A percentile compares a stretch with the other conserved stretches of the same genome.
Evolutionary conservation across 805 yeast genomes (phyloP).

Genomic region (Suhomyces prunicola): DNA sequence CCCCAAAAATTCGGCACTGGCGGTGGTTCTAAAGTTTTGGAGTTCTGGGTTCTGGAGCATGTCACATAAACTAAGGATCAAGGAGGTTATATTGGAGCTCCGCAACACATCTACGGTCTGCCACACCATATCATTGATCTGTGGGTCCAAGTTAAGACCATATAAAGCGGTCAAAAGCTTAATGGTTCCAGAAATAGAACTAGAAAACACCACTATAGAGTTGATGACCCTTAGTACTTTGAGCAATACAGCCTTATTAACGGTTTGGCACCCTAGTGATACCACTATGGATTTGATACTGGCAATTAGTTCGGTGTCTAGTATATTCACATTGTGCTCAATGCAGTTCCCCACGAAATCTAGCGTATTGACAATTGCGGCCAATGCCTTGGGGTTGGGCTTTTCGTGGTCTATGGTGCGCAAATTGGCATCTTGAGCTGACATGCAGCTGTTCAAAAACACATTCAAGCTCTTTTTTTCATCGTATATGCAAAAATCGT

Average conservation of each 20-base stretch:
- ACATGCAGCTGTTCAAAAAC: conserved; percentile 9
- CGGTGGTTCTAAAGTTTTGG: conserved; percentile 6
- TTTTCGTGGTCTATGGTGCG: neutral
- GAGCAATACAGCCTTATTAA: conserved; percentile 33
- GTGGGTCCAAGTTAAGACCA: conserved; percentile 27
- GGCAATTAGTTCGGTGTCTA: conserved; percentile 36
- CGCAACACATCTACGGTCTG: conserved; percentile 38
- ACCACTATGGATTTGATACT: conserved; percentile 32
- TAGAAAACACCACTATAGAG: conserved; percentile 44
- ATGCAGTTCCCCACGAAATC: conserved; percentile 43
- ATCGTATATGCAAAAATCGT: conserved; percentile 48
- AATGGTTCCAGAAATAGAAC: conserved; percentile 32
- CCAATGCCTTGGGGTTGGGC: neutral
- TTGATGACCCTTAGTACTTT: conserved; percentile 41
- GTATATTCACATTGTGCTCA: conserved; percentile 44
- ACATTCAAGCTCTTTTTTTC: conserved; percentile 21
- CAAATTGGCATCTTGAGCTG: neutral
- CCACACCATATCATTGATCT: conserved; percentile 34
- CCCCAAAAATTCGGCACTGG: neutral
- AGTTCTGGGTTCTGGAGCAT: conserved; percentile 21
- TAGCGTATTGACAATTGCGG: conserved; percentile 19
- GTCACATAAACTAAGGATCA: conserved; percentile 18
- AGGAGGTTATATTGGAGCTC: conserved; percentile 30
- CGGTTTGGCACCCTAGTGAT: conserved; percentile 38
- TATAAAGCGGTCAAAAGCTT: conserved; percentile 46